phyloP scores from a whole-genome alignment of 2,329 filamentous ascomycete species.

The Epichloe aotearoae region DNA sequence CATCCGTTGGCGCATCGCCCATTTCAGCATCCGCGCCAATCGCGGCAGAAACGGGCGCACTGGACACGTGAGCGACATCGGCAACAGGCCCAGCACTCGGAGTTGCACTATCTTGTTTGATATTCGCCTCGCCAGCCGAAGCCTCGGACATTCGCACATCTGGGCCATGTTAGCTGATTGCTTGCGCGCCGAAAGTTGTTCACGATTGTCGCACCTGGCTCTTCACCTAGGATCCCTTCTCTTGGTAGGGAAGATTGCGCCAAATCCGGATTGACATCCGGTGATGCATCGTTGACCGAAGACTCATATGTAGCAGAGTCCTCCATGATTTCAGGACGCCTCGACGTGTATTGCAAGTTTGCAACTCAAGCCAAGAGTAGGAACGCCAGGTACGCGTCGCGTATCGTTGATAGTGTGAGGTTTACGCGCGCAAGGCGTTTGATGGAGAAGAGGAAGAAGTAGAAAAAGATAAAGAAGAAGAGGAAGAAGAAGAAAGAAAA shows the following conservation, averaged over 20 bases:
- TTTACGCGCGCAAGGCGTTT: not conserved
- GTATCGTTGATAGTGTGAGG: not conserved
- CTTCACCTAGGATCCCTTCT: constrained; percentile 26
- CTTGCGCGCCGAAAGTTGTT: not conserved
- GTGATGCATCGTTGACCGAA: constrained; percentile 41
- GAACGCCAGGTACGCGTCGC: constrained; percentile 7
- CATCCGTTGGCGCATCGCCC: constrained; percentile 47
- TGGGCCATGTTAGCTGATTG: constrained; percentile 15
- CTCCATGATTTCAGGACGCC: constrained; percentile 35
- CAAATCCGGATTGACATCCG: constrained; percentile 41
- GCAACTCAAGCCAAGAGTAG: not conserved
- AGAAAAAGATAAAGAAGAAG: not conserved
- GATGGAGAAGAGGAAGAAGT: not conserved
- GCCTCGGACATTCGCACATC: constrained; percentile 53
- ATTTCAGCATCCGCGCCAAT: constrained; percentile 67
- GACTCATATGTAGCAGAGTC: constrained; percentile 45
- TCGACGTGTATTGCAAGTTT: not conserved
- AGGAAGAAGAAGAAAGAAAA: not conserved
- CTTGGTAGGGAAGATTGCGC: constrained; percentile 40
- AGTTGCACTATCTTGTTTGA: constrained; percentile 49
- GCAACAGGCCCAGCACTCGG: constrained; percentile 43
- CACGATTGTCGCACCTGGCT: constrained; percentile 29
- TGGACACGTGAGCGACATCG: constrained; percentile 53
- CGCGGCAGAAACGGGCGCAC: constrained; percentile 43
- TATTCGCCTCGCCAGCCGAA: constrained; percentile 29